Base-by-base conservation (phyloP, 768 basidiomycete species). In the Boletus vermiculosoides region DNA sequence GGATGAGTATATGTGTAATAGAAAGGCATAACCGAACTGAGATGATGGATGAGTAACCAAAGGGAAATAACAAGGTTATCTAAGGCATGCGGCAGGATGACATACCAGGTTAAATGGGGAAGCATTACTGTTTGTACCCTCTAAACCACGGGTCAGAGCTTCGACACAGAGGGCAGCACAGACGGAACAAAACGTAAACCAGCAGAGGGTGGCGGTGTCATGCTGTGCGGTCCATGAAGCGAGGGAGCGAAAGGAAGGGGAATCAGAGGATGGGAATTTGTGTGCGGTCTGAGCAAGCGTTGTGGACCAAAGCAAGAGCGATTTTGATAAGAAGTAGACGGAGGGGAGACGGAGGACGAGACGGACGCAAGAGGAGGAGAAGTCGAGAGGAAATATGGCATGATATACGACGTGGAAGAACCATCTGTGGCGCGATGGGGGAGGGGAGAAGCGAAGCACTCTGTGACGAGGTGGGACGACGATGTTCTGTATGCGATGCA, bases 401-500 rank as follows among this genome's bases (percentile, higher is more conserved):
- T 69, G 66, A 50, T 76, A 76, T 4, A 77, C 22, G 57, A 62
- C 30, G 58, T 59, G 59, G 45, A 65, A 42, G 58, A 64, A 54
- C 31, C 56, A 54, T 55, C 58, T 69, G 45, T 65, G 71, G 52
- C 57, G 60, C 50, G 63, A 65, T 39, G 71, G 71, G 39, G 46
- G 39, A 18, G 66, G 69, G 56, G 52, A 10, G 9, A 62, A 22
- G n/a, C 50, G 62, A 42, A 45, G 31, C 2, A 33, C 45, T 22
- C 60, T 60, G 22, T 71, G 71, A 3, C 81, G 81, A 36, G 86
- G 81, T 13, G 90, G 90, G 0, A 88, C 83, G 45, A 90, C 84
- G 42, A 89, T 82, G 67, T 91, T 85, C 63, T 90, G 90, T 56
- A 92, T 87, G 30, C 90, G 81, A 62, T 91, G 87, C 56, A 90